phyloP scores from a whole-genome alignment of 139 green algal species.

The Tetraselmis striata region DNA sequence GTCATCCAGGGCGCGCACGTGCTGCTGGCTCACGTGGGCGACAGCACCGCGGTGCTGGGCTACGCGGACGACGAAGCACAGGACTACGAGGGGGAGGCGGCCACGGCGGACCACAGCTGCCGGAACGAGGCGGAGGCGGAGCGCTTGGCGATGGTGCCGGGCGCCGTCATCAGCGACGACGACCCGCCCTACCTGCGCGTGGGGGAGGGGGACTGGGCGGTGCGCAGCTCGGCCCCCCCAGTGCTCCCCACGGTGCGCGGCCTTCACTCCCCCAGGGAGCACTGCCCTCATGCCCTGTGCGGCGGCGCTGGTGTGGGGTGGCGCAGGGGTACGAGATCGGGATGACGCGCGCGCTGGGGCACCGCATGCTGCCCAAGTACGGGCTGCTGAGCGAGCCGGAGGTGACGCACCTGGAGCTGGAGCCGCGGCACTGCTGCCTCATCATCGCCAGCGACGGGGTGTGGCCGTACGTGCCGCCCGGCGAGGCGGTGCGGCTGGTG shows the following conservation, averaged over 20 bases:
- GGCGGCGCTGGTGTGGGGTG: too few relatives aligned
- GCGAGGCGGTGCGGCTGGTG: slow-evolving; percentile 38
- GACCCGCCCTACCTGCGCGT: slow-evolving; percentile 38
- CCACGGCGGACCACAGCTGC: slow-evolving; percentile 25
- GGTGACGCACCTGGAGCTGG: slow-evolving; percentile 23
- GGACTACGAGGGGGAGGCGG: slow-evolving; percentile 8
- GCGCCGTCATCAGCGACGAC: background rate
- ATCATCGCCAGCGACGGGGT: slow-evolving; percentile 56
- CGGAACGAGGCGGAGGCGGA: slow-evolving; percentile 19
- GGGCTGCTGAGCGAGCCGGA: slow-evolving; percentile 30
- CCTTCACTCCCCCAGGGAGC: too few relatives aligned
- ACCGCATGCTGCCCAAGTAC: slow-evolving; percentile 21
- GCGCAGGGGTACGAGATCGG: slow-evolving; percentile 44
- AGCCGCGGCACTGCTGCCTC: slow-evolving; percentile 40
- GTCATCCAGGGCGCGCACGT: slow-evolving; percentile 44
- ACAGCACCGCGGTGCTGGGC: slow-evolving; percentile 51
- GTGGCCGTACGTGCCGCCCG: slow-evolving; percentile 49
- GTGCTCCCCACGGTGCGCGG: too few relatives aligned
- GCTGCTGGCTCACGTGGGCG: slow-evolving; percentile 50
- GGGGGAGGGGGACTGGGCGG: slow-evolving; percentile 21
- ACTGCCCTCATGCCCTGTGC: too few relatives aligned
- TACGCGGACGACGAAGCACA: background rate
- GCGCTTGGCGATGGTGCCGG: background rate
- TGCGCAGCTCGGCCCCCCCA: background rate
- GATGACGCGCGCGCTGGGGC: slow-evolving; percentile 58